Evolutionary conservation across 148 eudicot genomes (phyloP), one percentile per base, ranked within the genome.

Genomic region (Talinum fruticosum): DNA sequence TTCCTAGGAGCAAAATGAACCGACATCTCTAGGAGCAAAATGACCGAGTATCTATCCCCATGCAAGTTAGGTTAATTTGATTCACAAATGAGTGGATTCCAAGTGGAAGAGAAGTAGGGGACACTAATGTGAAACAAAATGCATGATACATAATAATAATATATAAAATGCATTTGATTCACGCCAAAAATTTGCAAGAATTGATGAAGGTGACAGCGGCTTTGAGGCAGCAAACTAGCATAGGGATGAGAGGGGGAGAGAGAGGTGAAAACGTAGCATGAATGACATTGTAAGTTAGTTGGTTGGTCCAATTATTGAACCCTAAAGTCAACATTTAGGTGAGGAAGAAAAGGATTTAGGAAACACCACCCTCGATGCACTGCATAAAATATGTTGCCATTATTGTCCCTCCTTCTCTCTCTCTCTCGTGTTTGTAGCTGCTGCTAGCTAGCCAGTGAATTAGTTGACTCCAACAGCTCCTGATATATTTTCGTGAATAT

Each of bases 321-420:
- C 64, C 26, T 59, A 59, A 59, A 59, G 64, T 59, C 64, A 59
- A 59, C 64, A 59, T 59, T 59, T 59, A 59, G 64, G 64, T 59
- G 64, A 59, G 28, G 64, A 59, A n/a, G 29, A 59, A 23, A 59
- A 29, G 64, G 64, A 59, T 59, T 23, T 59, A 59, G 28, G 64
- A 12, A 29, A 59, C 64, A 59, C 64, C 21, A 59, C 64, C n/a
- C 64, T 59, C 64, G 7, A 59, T n/a, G 64, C 18, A 23, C 10
- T 59, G 10, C 64, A 59, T 59, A 59, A 59, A 59, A 8, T 59
- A 59, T 24, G 28, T 59, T 59, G 64, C 1, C 64, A 59, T 23
- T 59, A 59, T 59, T n/a, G 13, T 0, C 18, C 23, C 2, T 16
- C 57, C 16, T 4, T 2, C 47, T 41, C 12, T 3, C 12, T 41